A percentile compares a stretch with the other conserved stretches of the same genome.
phyloP scores from a whole-genome alignment of 176 grass and related monocot genomes.

The Triticum urartu region DNA sequence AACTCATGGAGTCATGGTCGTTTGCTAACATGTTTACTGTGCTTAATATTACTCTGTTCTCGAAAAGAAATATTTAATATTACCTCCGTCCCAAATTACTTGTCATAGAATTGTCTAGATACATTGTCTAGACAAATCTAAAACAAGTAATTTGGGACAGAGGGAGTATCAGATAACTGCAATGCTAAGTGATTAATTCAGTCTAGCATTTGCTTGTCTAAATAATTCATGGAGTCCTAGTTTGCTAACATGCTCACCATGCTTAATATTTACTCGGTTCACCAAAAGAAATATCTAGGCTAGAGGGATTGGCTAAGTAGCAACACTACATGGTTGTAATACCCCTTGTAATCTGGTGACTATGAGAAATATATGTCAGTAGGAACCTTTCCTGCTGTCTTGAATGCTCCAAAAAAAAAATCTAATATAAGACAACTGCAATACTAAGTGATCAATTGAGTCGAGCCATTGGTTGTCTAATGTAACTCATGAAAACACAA shows the following conservation, averaged over 20 bases:
- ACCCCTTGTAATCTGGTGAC: too few species aligned
- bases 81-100: too few species aligned
- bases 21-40: background rate
- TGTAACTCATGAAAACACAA: background rate
- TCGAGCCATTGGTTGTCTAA: background rate
- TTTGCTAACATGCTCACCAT: background rate
- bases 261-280: slow-evolving; percentile 8
- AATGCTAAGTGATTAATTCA: background rate
- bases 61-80: too few species aligned
- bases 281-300: background rate
- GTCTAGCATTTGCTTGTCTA: background rate
- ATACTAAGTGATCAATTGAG: background rate
- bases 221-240: background rate
- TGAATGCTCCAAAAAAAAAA: background rate
- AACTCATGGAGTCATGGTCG: background rate
- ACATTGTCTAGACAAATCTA: too few species aligned
- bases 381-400: too few species aligned
- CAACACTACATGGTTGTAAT: too few species aligned
- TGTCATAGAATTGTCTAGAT: too few species aligned
- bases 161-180: background rate
- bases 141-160: too few species aligned
- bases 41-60: background rate
- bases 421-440: background rate
- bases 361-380: too few species aligned
- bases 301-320: too few species aligned